Evolutionary conservation across 805 yeast genomes (phyloP), one percentile per base, ranked within the genome.

Genomic region (Candida corydali): DNA sequence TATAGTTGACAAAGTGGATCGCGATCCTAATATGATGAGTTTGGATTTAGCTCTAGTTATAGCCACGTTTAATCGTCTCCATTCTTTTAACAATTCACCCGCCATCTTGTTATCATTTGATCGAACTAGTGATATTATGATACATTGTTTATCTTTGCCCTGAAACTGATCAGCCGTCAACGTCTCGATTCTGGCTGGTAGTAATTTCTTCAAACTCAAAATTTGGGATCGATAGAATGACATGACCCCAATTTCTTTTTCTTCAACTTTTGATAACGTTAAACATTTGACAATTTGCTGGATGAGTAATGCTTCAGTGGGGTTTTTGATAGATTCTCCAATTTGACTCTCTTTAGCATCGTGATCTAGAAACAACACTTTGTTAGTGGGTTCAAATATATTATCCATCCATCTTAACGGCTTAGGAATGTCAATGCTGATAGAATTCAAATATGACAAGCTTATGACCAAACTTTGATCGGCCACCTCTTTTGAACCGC

Each of bases 161-260:
- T 93, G 98, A 51, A 84, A 91, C 52, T 83, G 86, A 58, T 93
- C 99, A 0, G 97, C 98, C 0, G 99, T 93, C 39, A 91, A 65
- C 22, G 86, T 71, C 47, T 93, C 98, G 20, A 93, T 59, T 44
- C 54, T 27, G 40, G 49, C 42, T 55, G 55, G 28, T 26, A 65
- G 50, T 4, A 38, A 27, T 24, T 54, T 50, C 18, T 40, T 48
- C 22, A 88, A 58, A 7, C 63, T 41, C 23, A 58, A 47, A 26
- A 67, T 45, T 54, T 93, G 99, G 0, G 89, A 86, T 26, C 94
- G 68, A 57, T 93, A 91, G 36, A 87, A 76, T 0, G 98, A 81
- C 80, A 93, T 86, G 0, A 93, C 80, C 5, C 98, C 98, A 39
- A 91, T 80, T 17, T 74, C 65, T 1, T 62, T 44, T 34, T 73